Conservation (phyloP, 805 yeast species). For the Metschnikowia kofuensis region DNA sequence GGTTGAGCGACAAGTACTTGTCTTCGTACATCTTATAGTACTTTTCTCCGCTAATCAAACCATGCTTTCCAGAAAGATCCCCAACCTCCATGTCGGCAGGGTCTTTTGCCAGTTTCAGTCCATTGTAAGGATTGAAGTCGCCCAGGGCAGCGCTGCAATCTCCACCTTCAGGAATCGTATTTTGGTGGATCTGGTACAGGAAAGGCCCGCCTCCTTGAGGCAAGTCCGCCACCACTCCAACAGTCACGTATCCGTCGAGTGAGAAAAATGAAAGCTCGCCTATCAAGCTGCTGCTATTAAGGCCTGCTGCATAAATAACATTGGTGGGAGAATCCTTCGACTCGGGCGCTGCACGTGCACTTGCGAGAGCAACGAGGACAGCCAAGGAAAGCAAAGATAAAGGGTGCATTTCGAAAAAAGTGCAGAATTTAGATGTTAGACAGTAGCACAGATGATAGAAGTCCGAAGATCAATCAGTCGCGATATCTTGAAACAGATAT, state of each 20-base stretch:
- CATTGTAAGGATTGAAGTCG: constrained; percentile 62
- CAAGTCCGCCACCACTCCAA: constrained; percentile 66
- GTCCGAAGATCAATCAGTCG: too few species aligned
- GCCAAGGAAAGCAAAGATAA: neutral
- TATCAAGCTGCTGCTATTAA: neutral
- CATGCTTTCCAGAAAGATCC: constrained; percentile 76
- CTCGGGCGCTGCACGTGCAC: constrained; percentile 4
- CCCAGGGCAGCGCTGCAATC: constrained; percentile 50
- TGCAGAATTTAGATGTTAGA: neutral
- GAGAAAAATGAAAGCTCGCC: constrained; percentile 14
- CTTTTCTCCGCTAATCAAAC: constrained; percentile 65
- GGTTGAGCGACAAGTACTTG: constrained; percentile 61
- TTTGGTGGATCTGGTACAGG: constrained; percentile 62
- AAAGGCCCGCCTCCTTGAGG: constrained; percentile 67
- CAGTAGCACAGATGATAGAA: neutral
- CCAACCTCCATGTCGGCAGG: constrained; percentile 60
- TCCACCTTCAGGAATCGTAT: constrained; percentile 47
- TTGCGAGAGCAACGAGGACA: neutral
- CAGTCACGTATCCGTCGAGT: constrained; percentile 52
- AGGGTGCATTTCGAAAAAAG: neutral
- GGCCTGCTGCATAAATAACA: neutral
- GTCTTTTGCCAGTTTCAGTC: constrained; percentile 48
- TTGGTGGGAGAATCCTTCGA: constrained; percentile 1
- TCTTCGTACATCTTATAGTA: constrained; percentile 59
- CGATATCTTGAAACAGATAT: too few species aligned